phyloP scores from a whole-genome alignment of 75 land plant genomes.

The Larix kaempferi region DNA sequence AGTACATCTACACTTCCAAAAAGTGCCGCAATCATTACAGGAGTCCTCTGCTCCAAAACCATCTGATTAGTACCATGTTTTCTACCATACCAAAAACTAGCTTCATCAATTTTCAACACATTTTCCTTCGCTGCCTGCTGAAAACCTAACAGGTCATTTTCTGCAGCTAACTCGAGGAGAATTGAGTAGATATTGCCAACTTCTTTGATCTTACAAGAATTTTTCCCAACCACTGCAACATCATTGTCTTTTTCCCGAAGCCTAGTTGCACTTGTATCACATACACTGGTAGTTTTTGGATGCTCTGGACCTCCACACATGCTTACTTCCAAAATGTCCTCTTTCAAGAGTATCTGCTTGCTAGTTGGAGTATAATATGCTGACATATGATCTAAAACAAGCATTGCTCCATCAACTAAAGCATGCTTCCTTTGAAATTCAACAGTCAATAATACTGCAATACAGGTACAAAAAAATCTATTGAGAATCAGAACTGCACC shows the following conservation, averaged over 20 bases:
- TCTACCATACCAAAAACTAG: slow-evolving; percentile 59
- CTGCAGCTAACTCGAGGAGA: slow-evolving; percentile 66
- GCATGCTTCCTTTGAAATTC: no score
- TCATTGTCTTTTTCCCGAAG: not conserved
- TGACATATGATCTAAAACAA: no score
- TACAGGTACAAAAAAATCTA: no score
- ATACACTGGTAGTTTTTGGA: not conserved
- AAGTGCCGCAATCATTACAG: slow-evolving; percentile 66
- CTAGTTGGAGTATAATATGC: not conserved
- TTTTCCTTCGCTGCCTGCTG: slow-evolving; percentile 36
- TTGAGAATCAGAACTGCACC: no score
- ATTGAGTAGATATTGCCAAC: slow-evolving; percentile 13
- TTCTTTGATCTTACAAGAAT: not conserved
- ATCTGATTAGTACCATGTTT: slow-evolving; percentile 34
- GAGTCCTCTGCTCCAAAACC: slow-evolving; percentile 58
- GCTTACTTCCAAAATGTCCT: not conserved
- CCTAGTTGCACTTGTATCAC: not conserved
- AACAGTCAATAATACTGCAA: no score
- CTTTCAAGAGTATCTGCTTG: not conserved
- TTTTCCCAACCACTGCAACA: not conserved
- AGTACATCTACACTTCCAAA: slow-evolving; percentile 61
- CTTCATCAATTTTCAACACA: slow-evolving; percentile 20
- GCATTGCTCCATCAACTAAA: no score
- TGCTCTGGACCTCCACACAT: slow-evolving; percentile 17
- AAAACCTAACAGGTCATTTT: slow-evolving; percentile 50